phyloP scores from a whole-genome alignment of 2,329 filamentous ascomycete genomes.

The Trichoderma brevicompactum region DNA sequence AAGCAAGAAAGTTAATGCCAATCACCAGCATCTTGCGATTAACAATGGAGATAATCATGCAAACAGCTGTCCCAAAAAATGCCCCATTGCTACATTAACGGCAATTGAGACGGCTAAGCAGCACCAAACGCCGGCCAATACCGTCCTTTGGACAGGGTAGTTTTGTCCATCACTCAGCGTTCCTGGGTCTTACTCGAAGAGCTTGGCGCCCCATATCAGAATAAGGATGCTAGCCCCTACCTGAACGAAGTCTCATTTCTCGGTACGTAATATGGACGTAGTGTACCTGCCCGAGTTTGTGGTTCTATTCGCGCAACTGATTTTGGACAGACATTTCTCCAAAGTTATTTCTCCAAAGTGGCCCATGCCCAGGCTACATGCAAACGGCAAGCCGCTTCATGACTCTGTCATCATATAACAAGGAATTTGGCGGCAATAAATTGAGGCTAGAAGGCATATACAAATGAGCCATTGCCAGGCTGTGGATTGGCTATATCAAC shows the following conservation, averaged over 20 bases:
- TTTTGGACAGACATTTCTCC: no score
- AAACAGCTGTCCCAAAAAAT: not conserved
- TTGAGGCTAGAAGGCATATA: no score
- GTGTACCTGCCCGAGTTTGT: accelerated
- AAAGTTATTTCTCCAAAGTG: no score
- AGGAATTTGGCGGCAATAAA: no score
- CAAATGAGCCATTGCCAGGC: no score
- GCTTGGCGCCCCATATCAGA: not conserved
- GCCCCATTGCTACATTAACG: not conserved
- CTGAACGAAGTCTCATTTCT: not conserved
- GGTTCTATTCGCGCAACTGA: no score
- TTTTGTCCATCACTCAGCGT: not conserved
- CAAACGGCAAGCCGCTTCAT: no score
- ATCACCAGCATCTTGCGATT: not conserved
- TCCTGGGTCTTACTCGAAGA: not conserved
- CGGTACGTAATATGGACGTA: not conserved
- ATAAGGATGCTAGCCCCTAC: not conserved
- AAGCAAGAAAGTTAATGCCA: not conserved
- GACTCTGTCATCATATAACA: no score
- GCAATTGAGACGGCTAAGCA: not conserved
- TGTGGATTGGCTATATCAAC: no score
- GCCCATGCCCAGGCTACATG: no score
- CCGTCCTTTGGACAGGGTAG: not conserved
- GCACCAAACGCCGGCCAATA: not conserved
- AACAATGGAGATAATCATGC: not conserved